Evolutionary conservation across 345 rosid genomes (phyloP).

Genomic region (Citrus inodora): DNA sequence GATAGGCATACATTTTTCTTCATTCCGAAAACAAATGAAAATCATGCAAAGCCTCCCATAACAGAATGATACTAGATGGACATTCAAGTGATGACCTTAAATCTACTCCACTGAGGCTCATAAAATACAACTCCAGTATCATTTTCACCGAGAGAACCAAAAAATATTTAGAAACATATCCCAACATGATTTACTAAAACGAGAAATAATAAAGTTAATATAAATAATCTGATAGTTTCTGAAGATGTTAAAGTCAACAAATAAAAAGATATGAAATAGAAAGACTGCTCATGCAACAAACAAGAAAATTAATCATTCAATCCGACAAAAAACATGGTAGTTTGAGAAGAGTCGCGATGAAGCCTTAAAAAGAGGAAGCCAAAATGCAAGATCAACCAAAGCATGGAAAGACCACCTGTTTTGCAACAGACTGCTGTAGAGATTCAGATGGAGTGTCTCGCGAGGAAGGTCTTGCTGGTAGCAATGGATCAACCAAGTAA

Average conservation of each 20-base stretch:
- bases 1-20: neutral
- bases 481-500: slow-evolving; percentile 63
- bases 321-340: neutral
- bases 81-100: neutral
- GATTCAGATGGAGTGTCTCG: slow-evolving; percentile 31
- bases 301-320: neutral
- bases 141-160: neutral
- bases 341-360: neutral
- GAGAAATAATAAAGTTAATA: neutral
- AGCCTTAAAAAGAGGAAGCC: neutral
- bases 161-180: neutral
- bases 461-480: slow-evolving; percentile 41
- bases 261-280: neutral
- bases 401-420: slow-evolving; percentile 48
- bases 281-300: neutral
- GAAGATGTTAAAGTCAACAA: neutral
- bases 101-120: neutral
- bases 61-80: neutral
- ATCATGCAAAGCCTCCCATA: neutral
- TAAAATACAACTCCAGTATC: neutral
- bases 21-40: neutral
- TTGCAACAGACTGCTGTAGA: slow-evolving; percentile 50
- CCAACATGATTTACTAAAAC: neutral
- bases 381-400: neutral
- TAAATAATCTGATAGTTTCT: neutral